A percentile compares a stretch with the other conserved stretches of the same genome.
Conservation (phyloP, 176 grass and related monocot genomes). For the Rhynchospora tenuis region DNA sequence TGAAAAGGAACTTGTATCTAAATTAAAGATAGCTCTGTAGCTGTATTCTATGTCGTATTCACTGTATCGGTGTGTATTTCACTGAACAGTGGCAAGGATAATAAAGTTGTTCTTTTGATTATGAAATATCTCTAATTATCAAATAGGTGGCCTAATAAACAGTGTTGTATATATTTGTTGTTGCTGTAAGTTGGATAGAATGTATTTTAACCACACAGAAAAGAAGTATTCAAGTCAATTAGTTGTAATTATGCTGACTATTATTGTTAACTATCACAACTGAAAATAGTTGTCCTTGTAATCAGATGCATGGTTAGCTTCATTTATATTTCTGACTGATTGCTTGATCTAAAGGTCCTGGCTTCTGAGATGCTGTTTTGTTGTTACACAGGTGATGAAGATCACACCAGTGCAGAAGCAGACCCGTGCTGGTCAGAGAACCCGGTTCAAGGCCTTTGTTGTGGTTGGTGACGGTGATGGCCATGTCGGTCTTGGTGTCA, state of each 20-base stretch:
- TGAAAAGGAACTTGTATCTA: background rate
- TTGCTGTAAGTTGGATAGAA: background rate
- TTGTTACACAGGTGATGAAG: constrained; percentile 55
- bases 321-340: background rate
- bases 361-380: background rate
- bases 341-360: background rate
- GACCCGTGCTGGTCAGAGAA: constrained; percentile 80
- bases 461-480: constrained; percentile 74
- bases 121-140: background rate
- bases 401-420: constrained; percentile 88
- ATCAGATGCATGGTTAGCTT: background rate
- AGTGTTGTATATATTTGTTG: background rate
- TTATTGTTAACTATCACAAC: background rate
- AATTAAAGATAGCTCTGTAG: background rate
- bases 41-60: background rate
- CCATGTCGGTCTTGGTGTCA: constrained; percentile 78
- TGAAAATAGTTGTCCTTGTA: background rate
- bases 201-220: too few relatives aligned
- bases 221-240: background rate
- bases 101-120: background rate
- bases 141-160: too few relatives aligned
- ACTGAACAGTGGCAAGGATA: background rate
- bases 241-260: background rate
- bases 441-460: constrained; percentile 86
- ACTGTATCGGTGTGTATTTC: background rate